Evolutionary conservation across 345 rosid species (phyloP).

Genomic region (Ceriops decandra): DNA sequence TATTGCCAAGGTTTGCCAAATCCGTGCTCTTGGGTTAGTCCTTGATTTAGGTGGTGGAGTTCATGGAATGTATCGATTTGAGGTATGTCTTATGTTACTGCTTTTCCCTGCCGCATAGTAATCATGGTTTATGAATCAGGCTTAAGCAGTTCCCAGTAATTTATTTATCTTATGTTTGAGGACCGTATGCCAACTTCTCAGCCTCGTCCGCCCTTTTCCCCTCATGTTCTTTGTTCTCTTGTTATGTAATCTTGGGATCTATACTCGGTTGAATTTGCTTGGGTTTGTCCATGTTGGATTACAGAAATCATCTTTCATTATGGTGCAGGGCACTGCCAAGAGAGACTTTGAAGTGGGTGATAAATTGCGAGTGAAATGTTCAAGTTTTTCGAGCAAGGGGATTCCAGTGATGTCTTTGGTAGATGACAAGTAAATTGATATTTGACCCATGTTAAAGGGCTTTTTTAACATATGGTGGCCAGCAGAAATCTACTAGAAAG

Average conservation of each 20-base stretch:
- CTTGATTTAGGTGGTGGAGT: constrained; percentile 89
- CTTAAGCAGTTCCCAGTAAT: no score
- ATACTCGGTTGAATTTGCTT: not conserved
- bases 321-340: constrained; percentile 44
- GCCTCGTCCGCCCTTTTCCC: not conserved
- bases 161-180: no score
- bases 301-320: constrained; percentile 6
- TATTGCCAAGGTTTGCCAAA: constrained; percentile 57
- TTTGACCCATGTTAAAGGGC: not conserved
- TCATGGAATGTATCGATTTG: constrained; percentile 82
- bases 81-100: constrained; percentile 39
- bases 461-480: not conserved
- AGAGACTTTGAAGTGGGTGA: constrained; percentile 52
- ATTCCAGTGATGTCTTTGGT: constrained; percentile 67
- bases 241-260: not conserved
- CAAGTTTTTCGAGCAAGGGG: constrained; percentile 73
- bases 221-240: not conserved
- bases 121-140: no score
- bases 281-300: not conserved
- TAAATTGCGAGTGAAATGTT: constrained; percentile 54
- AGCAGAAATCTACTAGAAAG: not conserved
- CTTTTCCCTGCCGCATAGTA: not conserved
- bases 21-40: constrained; percentile 72
- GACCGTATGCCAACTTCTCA: no score
- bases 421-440: constrained; percentile 21